These are phyloP conservation scores for Talaromyces ruber DNA, from an alignment of 495 filamentous ascomycete species.

Conservation along the genomic window DNA sequence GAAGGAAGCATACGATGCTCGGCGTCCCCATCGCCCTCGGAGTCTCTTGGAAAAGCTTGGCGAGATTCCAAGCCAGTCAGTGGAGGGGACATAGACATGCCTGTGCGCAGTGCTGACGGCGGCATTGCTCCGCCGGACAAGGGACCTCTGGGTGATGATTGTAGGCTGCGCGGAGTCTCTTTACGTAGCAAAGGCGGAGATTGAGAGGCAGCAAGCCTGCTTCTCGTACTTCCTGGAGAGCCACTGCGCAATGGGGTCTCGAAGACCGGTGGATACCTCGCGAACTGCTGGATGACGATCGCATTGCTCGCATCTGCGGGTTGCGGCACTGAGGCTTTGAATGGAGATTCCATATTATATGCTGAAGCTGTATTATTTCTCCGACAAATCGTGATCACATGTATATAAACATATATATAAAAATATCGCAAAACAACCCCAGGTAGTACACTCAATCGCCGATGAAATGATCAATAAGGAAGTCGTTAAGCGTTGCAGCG, in stretches of 20 bases:
- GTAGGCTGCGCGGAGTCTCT: slow-evolving; percentile 35
- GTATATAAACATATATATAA: no score
- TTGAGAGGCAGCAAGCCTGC: slow-evolving; percentile 26
- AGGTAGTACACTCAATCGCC: not conserved
- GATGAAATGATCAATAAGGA: not conserved
- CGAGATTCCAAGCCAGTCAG: slow-evolving; percentile 23
- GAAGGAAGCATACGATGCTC: slow-evolving; percentile 51
- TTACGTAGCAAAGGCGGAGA: slow-evolving; percentile 35
- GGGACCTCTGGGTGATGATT: slow-evolving; percentile 31
- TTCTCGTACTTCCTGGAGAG: slow-evolving; percentile 36
- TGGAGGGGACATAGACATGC: slow-evolving; percentile 30
- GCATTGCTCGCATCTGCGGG: not conserved
- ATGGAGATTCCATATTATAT: not conserved
- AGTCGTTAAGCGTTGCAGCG: not conserved
- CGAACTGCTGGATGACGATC: slow-evolving; percentile 37
- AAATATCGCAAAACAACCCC: not conserved
- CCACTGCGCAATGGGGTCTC: slow-evolving; percentile 33
- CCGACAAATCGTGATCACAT: not conserved
- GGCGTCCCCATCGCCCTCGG: slow-evolving; percentile 18
- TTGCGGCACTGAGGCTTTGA: slow-evolving; percentile 11
- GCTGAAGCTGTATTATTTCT: not conserved
- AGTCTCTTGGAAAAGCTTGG: slow-evolving; percentile 23
- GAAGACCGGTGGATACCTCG: slow-evolving; percentile 30
- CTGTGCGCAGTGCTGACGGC: slow-evolving; percentile 22
- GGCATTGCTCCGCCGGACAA: slow-evolving; percentile 20